Evolutionary conservation across 345 rosid genomes (phyloP).

Genomic region (Hibiscus trionum): DNA sequence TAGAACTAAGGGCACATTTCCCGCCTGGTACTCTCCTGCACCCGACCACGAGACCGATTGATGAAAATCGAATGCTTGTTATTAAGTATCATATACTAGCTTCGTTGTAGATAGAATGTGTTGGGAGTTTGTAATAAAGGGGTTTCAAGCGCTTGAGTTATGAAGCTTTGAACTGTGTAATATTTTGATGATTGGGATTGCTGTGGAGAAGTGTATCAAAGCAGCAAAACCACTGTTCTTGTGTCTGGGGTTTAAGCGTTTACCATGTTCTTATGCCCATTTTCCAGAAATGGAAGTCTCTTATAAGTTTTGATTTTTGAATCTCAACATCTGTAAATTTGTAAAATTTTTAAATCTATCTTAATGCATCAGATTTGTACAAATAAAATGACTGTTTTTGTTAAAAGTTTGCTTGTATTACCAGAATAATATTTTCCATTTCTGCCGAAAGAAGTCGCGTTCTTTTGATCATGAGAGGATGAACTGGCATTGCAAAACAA

Average conservation of each 20-base stretch:
- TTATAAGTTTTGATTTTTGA: too few species aligned
- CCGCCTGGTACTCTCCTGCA: constrained; percentile 52
- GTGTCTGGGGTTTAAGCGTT: background rate
- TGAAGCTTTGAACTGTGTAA: background rate
- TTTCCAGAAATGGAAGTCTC: too few species aligned
- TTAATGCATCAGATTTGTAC: too few species aligned
- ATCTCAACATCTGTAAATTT: too few species aligned
- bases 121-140: background rate
- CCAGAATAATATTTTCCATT: too few species aligned
- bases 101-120: constrained; percentile 7
- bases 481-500: too few species aligned
- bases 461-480: too few species aligned
- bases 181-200: background rate
- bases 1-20: constrained; percentile 50
- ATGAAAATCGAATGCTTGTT: constrained; percentile 4
- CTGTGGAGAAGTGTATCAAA: background rate
- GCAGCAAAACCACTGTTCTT: background rate
- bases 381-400: too few species aligned
- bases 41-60: constrained; percentile 16
- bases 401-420: too few species aligned
- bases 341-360: too few species aligned
- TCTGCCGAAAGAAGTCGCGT: too few species aligned
- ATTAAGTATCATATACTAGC: background rate
- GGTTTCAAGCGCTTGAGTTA: background rate
- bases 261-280: background rate